Evolutionary conservation across 1,284 basidiomycete genomes (phyloP).

Genomic region (Trametes pubescens): DNA sequence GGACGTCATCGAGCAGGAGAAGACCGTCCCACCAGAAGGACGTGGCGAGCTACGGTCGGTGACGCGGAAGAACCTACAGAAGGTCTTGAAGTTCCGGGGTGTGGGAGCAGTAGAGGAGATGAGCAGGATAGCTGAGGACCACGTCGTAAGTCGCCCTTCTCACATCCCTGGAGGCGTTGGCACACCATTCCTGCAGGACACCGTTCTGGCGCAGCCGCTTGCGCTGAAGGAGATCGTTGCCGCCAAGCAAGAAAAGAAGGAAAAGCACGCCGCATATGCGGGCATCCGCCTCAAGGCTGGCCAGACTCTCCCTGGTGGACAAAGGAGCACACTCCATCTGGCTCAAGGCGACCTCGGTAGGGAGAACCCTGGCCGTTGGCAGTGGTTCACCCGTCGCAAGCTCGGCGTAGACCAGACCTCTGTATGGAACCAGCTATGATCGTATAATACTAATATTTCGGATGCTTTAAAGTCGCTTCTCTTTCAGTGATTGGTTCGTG

Average conservation of each 20-base stretch:
- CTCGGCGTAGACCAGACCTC: constrained; percentile 45
- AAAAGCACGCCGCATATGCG: constrained; percentile 35
- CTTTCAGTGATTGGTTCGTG: neutral
- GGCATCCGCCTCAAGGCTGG: constrained; percentile 44
- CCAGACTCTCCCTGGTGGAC: constrained; percentile 45
- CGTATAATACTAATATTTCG: constrained; percentile 30
- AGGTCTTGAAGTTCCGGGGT: constrained; percentile 65
- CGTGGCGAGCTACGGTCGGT: constrained; percentile 59
- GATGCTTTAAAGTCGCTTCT: constrained; percentile 1
- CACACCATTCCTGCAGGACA: constrained; percentile 39
- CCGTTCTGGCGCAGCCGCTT: constrained; percentile 45
- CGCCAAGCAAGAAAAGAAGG: constrained; percentile 35
- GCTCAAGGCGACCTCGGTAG: constrained; percentile 46
- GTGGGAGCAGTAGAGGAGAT: constrained; percentile 48
- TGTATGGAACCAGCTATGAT: constrained; percentile 42
- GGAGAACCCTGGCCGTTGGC: constrained; percentile 34
- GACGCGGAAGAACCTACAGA: constrained; percentile 77
- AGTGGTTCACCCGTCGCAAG: constrained; percentile 45
- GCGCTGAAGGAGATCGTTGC: constrained; percentile 40
- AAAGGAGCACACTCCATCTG: constrained; percentile 41
- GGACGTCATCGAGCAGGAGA: constrained; percentile 58
- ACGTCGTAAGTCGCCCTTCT: constrained; percentile 41
- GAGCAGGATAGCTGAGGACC: constrained; percentile 43
- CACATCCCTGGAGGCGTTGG: neutral
- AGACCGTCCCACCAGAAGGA: constrained; percentile 46